phyloP scores from a whole-genome alignment of 2,329 filamentous ascomycete genomes.

The Blastomyces emzantsi region DNA sequence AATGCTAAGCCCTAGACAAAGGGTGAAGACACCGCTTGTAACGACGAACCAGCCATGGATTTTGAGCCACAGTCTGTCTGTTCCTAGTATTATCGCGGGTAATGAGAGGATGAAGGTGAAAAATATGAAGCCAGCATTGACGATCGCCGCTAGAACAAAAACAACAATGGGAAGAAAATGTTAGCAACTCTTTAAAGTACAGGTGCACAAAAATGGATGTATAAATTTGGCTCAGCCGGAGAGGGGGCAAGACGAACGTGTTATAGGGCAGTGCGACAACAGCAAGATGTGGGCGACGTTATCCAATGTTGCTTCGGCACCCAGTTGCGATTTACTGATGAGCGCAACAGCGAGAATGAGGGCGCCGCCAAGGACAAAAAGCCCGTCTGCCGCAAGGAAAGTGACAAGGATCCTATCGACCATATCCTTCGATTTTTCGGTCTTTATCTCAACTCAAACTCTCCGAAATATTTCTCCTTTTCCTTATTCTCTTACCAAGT shows the following conservation, averaged over 20 bases:
- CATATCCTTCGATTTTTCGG: slow-evolving; percentile 26
- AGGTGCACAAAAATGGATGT: too few relatives aligned
- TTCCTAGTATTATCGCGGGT: slow-evolving; percentile 60
- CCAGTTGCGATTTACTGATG: slow-evolving; percentile 38
- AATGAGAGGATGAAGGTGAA: slow-evolving; percentile 60
- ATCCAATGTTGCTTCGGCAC: slow-evolving; percentile 35
- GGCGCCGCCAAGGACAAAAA: slow-evolving; percentile 45
- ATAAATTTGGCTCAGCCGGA: background rate
- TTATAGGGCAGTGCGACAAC: slow-evolving; percentile 45
- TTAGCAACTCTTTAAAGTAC: background rate
- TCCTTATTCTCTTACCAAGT: background rate
- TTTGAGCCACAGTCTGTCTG: slow-evolving; percentile 60
- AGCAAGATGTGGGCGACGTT: slow-evolving; percentile 46
- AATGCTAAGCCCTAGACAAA: slow-evolving; percentile 56
- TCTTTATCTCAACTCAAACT: background rate
- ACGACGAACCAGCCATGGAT: slow-evolving; percentile 56
- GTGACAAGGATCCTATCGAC: slow-evolving; percentile 46
- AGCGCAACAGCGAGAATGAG: slow-evolving; percentile 47
- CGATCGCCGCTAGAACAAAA: slow-evolving; percentile 50
- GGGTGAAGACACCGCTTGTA: slow-evolving; percentile 54
- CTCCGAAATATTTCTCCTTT: background rate
- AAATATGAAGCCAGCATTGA: slow-evolving; percentile 64
- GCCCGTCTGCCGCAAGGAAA: slow-evolving; percentile 43
- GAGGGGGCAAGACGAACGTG: slow-evolving; percentile 35
- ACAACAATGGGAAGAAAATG: slow-evolving; percentile 3